Conservation (phyloP, 2,329 filamentous ascomycete genomes). For the Epichloe baconii region DNA sequence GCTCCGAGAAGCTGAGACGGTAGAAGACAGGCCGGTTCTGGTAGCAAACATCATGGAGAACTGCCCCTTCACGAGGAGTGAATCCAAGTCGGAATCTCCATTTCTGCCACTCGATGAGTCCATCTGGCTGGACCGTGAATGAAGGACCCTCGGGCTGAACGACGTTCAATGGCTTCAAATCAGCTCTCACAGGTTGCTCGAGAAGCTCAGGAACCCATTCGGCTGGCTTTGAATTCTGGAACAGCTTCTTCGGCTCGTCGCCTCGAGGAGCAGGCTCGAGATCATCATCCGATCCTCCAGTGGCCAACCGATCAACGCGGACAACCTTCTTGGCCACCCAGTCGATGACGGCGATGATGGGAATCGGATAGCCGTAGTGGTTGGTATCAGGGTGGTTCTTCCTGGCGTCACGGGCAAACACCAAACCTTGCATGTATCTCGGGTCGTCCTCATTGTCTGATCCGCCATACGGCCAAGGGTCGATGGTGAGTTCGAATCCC, state of each 20-base stretch:
- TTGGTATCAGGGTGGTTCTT: conserved; percentile 41
- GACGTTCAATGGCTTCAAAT: conserved; percentile 58
- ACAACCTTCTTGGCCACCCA: conserved; percentile 39
- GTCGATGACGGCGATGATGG: conserved; percentile 46
- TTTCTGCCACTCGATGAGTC: conserved; percentile 47
- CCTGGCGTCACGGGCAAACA: conserved; percentile 31
- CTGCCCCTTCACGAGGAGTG: conserved; percentile 56
- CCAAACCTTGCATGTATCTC: conserved; percentile 36
- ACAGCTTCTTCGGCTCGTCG: conserved; percentile 30
- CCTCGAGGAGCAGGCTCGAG: conserved; percentile 22
- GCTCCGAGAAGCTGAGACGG: conserved; percentile 53
- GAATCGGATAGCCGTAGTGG: conserved; percentile 49
- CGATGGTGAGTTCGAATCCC: conserved; percentile 29
- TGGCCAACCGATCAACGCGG: conserved; percentile 44
- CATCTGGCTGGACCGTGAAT: conserved; percentile 41
- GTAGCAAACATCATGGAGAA: conserved; percentile 57
- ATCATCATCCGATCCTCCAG: conserved; percentile 31
- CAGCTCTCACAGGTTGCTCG: conserved; percentile 30
- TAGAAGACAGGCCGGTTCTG: conserved; percentile 53
- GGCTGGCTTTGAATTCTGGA: conserved; percentile 26
- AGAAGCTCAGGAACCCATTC: conserved; percentile 41
- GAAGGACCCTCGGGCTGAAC: conserved; percentile 56
- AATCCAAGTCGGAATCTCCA: conserved; percentile 59
- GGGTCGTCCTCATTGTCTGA: conserved; percentile 26
- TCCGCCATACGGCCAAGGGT: conserved; percentile 56